Percentiles rank a stretch among this genome's conserved stretches.
These are phyloP conservation scores for Acanthamoeba quina DNA, from an alignment of 208 protist genomes.

Conservation along the genomic window DNA sequence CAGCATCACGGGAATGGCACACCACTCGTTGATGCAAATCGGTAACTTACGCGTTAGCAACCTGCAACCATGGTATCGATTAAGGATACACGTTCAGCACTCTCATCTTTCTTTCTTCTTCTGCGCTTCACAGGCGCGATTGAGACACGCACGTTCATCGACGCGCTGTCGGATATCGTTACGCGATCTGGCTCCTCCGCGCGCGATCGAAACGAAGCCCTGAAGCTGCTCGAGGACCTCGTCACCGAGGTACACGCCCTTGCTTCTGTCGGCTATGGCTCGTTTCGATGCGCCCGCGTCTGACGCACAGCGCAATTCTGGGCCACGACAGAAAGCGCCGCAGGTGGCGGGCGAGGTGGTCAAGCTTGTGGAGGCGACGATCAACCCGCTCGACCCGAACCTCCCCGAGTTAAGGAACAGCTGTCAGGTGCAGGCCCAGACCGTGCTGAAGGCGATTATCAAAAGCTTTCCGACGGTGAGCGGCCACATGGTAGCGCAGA, in stretches of 20 bases:
- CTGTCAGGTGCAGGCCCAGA: slow-evolving; percentile 82
- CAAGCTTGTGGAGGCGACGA: slow-evolving; percentile 80
- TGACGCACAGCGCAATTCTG: not conserved
- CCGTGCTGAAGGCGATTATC: slow-evolving; percentile 86
- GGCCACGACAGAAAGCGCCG: not conserved
- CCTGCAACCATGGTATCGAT: not conserved
- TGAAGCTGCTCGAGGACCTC: not conserved
- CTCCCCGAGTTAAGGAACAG: slow-evolving; percentile 83
- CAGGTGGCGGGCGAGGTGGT: not conserved
- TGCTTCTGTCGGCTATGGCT: not conserved
- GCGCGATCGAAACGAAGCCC: not conserved
- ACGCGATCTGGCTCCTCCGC: not conserved
- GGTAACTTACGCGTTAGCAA: slow-evolving; percentile 14
- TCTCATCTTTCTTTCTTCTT: not conserved
- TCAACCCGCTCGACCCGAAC: slow-evolving; percentile 85
- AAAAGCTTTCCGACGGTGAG: slow-evolving; percentile 86
- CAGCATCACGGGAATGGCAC: not conserved
- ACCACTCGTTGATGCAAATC: slow-evolving; percentile 3
- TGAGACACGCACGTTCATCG: slow-evolving; percentile 9
- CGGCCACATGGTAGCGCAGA: slow-evolving; percentile 86
- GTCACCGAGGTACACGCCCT: not conserved
- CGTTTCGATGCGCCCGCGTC: not conserved
- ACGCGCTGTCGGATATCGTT: slow-evolving; percentile 12
- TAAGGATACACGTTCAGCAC: not conserved
- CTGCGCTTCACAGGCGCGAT: not conserved